These are phyloP conservation scores for Evernia prunastri DNA, from an alignment of 495 filamentous ascomycete genomes.

Conservation along the genomic window DNA sequence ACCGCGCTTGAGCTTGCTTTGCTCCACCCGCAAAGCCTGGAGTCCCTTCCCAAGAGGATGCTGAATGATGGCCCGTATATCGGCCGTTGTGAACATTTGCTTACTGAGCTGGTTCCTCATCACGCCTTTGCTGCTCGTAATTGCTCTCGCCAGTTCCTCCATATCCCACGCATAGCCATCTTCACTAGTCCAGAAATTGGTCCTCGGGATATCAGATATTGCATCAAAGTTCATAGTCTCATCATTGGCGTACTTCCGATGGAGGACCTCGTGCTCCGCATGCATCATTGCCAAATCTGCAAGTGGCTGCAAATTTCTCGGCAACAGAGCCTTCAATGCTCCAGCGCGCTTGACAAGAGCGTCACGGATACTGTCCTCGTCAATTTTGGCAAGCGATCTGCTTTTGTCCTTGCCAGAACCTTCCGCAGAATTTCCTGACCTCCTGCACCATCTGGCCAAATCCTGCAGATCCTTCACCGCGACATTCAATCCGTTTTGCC, in stretches of 20 bases:
- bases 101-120: conserved; percentile 35
- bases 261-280: conserved; percentile 27
- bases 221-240: conserved; percentile 27
- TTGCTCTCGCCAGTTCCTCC: conserved; percentile 32
- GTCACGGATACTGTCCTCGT: conserved; percentile 10
- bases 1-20: conserved; percentile 34
- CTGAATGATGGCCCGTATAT: conserved; percentile 30
- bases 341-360: conserved; percentile 15
- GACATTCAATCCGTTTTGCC: background rate
- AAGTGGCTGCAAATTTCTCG: conserved; percentile 8
- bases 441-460: background rate
- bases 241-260: conserved; percentile 28
- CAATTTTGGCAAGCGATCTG: background rate
- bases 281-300: conserved; percentile 24
- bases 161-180: conserved; percentile 42
- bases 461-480: conserved; percentile 11
- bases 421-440: background rate
- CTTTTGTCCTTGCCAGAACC: background rate
- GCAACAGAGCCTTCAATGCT: conserved; percentile 14
- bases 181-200: conserved; percentile 29
- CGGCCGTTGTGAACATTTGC: conserved; percentile 30
- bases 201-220: conserved; percentile 27
- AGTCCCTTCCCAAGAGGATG: conserved; percentile 31
- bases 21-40: conserved; percentile 29
- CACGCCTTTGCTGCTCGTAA: conserved; percentile 22